Evolutionary conservation across 2,329 filamentous ascomycete species (phyloP), one percentile per base, ranked within the genome.

Genomic region (Alternaria infectoria): DNA sequence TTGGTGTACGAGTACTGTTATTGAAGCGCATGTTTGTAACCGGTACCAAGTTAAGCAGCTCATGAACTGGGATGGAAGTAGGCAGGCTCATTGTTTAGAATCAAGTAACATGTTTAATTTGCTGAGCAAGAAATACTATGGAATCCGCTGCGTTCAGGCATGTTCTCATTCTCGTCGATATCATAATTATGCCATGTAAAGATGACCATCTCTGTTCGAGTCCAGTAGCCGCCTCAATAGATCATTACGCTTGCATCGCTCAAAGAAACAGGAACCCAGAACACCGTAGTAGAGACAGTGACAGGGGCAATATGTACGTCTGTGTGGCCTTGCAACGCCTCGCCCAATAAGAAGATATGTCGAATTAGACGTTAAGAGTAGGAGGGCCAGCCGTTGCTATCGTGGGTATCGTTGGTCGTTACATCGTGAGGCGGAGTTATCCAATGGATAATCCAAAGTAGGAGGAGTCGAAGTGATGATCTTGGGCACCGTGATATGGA

Each of bases 331-430:
- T 65, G 58, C 59, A 68, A 70, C 65, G 64, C 70, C 66, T 52
- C 62, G 61, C 61, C 67, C 56, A 56, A 65, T 60, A 61, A 68
- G 61, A 67, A 67, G 43, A 45, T 64, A 60, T 69, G 67, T 68
- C 57, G 57, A 66, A 71, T 70, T 68, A 73, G 64, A 69, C 65
- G 66, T 66, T 72, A 69, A 64, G 51, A 59, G 65, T 69, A 69
- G 59, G 54, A 69, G 65, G 65, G 64, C 63, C 68, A 70, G 70
- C 74, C 69, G 65, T 74, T 68, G 67, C 61, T 73, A 64, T 74
- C 73, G 69, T 77, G 76, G 76, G 76, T 78, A 77, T 78, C 76
- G 69, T 78, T 76, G 64, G 68, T 78, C 76, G 73, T 78, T 69
- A 76, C 74, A 69, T 78, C 74, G 69, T 77, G 64, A 74, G 62